Percentiles rank a stretch among this genome's conserved stretches.
These are phyloP conservation scores for Xylaria scruposa DNA, from an alignment of 495 filamentous ascomycete genomes.

Conservation along the genomic window DNA sequence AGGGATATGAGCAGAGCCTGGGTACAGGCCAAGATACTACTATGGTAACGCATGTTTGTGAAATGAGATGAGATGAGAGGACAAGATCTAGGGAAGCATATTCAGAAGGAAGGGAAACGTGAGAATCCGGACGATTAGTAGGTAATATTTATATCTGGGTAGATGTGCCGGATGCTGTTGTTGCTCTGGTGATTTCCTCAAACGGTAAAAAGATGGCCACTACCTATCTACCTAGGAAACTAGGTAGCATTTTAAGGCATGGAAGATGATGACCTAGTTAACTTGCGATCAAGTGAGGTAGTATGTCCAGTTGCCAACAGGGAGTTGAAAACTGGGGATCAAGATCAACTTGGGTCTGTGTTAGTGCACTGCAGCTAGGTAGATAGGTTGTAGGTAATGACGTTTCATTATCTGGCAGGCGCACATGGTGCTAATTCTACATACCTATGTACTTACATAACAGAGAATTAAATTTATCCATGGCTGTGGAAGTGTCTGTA, in stretches of 20 bases:
- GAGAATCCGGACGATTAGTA: not conserved
- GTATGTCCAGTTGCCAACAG: not conserved
- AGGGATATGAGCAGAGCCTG: conserved; percentile 24
- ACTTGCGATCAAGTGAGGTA: not conserved
- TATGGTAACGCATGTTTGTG: not conserved
- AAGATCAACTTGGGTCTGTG: not conserved
- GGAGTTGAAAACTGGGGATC: not conserved
- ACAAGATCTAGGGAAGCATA: not conserved
- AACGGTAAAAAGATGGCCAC: not conserved
- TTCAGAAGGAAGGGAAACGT: not conserved
- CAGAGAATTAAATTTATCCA: not conserved
- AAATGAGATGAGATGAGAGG: not conserved
- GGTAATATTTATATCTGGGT: not conserved
- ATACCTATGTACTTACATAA: too few relatives aligned
- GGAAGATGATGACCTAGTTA: not conserved
- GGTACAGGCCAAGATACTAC: conserved; percentile 11
- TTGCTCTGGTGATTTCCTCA: not conserved
- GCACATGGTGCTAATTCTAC: not conserved
- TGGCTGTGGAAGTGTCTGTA: not conserved
- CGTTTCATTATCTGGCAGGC: not conserved
- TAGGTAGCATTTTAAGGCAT: too few relatives aligned
- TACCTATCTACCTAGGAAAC: too few relatives aligned
- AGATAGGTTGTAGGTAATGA: too few relatives aligned
- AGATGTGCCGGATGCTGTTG: not conserved
- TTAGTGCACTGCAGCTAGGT: not conserved